These are phyloP conservation scores for Colletotrichum phormii DNA, from an alignment of 2,329 filamentous ascomycete species.

Conservation along the genomic window DNA sequence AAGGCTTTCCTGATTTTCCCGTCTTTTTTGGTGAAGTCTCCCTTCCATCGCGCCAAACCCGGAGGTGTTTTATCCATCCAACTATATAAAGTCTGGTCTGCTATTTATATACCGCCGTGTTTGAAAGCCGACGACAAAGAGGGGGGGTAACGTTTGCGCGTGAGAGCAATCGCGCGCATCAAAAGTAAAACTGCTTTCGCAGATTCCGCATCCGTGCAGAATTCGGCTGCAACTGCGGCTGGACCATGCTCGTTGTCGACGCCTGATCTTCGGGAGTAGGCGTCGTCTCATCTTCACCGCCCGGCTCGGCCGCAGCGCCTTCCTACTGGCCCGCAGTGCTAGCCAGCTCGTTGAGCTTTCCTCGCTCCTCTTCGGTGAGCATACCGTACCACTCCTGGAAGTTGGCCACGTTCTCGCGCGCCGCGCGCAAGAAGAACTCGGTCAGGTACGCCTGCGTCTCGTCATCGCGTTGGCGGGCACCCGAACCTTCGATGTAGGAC, in stretches of 20 bases:
- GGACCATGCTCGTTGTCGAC: conserved; percentile 16
- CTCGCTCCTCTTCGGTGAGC: conserved; percentile 67
- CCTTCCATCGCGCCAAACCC: not conserved
- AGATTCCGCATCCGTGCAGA: conserved; percentile 31
- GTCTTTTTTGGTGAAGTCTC: not conserved
- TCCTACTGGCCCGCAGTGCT: conserved; percentile 45
- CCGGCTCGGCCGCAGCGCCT: conserved; percentile 11
- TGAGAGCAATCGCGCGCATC: not conserved
- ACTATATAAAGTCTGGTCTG: not conserved
- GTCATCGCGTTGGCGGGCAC: conserved; percentile 79
- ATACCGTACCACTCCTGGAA: conserved; percentile 69
- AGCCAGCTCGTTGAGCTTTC: conserved; percentile 66
- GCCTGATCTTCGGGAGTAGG: not conserved
- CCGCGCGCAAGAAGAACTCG: conserved; percentile 79
- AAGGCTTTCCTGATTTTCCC: not conserved
- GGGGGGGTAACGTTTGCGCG: not conserved
- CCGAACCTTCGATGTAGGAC: conserved; percentile 74
- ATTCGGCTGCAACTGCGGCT: conserved; percentile 26
- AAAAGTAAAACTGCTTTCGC: conserved; percentile 31
- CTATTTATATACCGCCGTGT: not conserved
- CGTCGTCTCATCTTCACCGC: conserved; percentile 4
- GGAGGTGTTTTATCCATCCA: not conserved
- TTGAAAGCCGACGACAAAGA: not conserved
- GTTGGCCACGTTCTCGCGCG: conserved; percentile 65
- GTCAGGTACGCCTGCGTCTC: conserved; percentile 88